Percentiles rank a stretch among this genome's conserved stretches.
phyloP scores from a whole-genome alignment of 495 filamentous ascomycete species.

The Podospora pseudocomata region DNA sequence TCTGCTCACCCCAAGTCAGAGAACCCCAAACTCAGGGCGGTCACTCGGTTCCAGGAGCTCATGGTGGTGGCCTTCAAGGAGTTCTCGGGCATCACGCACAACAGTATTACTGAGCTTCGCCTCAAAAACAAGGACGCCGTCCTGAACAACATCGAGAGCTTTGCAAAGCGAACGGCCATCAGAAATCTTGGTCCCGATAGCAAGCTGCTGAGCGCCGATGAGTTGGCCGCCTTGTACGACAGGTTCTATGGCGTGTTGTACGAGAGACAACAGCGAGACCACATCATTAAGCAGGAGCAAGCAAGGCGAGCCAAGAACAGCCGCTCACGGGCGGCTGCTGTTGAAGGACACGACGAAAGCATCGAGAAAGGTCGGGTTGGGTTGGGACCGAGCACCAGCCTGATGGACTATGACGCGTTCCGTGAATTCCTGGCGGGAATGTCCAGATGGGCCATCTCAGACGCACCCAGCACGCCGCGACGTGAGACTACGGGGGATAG shows the following conservation, averaged over 20 bases:
- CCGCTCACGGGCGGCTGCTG: conserved; percentile 51
- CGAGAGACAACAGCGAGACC: conserved; percentile 78
- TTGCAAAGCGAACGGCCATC: conserved; percentile 94
- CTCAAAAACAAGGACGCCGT: conserved; percentile 90
- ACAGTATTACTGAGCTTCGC: conserved; percentile 82
- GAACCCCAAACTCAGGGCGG: conserved; percentile 85
- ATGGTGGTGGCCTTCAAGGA: conserved; percentile 99
- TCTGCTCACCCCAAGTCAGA: conserved; percentile 93
- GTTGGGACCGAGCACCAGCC: conserved; percentile 76
- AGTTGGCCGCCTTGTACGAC: conserved; percentile 86
- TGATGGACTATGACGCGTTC: conserved; percentile 97
- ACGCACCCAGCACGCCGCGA: conserved; percentile 57
- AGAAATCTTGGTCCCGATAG: conserved; percentile 93
- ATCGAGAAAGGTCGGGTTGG: conserved; percentile 80
- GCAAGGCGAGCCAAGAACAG: conserved; percentile 58
- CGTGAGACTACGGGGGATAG: conserved; percentile 53
- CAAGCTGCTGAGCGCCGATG: conserved; percentile 79
- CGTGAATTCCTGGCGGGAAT: conserved; percentile 87
- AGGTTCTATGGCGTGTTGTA: conserved; percentile 88
- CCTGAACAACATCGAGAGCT: conserved; percentile 89
- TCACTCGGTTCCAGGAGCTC: conserved; percentile 93
- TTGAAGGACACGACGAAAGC: conserved; percentile 37
- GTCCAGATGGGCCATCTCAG: conserved; percentile 85
- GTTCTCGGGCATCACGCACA: conserved; percentile 91
- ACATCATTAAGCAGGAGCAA: conserved; percentile 71